Conservation (phyloP, 495 filamentous ascomycete species). For the Xylaria palmicola region DNA sequence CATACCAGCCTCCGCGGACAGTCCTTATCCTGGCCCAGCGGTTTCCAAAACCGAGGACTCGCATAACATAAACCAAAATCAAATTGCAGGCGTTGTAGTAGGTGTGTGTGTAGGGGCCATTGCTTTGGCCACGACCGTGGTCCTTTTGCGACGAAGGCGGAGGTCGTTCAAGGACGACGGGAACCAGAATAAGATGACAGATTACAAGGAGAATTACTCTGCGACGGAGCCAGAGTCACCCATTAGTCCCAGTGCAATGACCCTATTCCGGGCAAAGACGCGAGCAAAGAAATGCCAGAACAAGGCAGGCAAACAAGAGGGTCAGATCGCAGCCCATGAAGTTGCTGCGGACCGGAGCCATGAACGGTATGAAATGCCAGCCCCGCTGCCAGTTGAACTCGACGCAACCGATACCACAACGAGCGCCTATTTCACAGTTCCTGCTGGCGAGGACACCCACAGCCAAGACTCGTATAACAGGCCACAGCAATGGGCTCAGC, state of each 20-base stretch:
- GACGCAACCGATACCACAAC: slow-evolving; percentile 39
- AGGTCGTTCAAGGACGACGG: slow-evolving; percentile 21
- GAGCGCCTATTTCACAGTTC: slow-evolving; percentile 35
- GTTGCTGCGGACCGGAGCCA: slow-evolving; percentile 47
- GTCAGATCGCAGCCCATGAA: slow-evolving; percentile 33
- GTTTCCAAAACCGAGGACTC: slow-evolving; percentile 1
- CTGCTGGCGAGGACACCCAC: slow-evolving; percentile 14
- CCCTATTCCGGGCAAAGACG: slow-evolving; percentile 5
- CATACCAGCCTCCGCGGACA: slow-evolving; percentile 47
- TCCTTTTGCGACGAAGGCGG: slow-evolving; percentile 31
- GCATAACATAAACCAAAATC: slow-evolving; percentile 44
- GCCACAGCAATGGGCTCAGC: slow-evolving; percentile 8
- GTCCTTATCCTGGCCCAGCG: slow-evolving; percentile 40
- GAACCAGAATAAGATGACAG: not conserved
- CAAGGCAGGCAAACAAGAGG: slow-evolving; percentile 24
- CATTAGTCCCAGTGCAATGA: slow-evolving; percentile 2
- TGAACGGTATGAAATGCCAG: slow-evolving; percentile 51
- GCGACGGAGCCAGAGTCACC: slow-evolving; percentile 21
- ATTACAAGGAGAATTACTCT: slow-evolving; percentile 15
- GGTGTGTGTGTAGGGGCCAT: slow-evolving; percentile 45
- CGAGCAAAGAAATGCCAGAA: slow-evolving; percentile 19
- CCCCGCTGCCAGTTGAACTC: slow-evolving; percentile 47
- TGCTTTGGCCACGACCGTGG: slow-evolving; percentile 37
- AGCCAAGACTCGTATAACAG: not conserved
- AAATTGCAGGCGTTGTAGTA: slow-evolving; percentile 40